These are phyloP conservation scores for Colletotrichum caudatum DNA, from an alignment of 2,329 filamentous ascomycete species.

Conservation along the genomic window DNA sequence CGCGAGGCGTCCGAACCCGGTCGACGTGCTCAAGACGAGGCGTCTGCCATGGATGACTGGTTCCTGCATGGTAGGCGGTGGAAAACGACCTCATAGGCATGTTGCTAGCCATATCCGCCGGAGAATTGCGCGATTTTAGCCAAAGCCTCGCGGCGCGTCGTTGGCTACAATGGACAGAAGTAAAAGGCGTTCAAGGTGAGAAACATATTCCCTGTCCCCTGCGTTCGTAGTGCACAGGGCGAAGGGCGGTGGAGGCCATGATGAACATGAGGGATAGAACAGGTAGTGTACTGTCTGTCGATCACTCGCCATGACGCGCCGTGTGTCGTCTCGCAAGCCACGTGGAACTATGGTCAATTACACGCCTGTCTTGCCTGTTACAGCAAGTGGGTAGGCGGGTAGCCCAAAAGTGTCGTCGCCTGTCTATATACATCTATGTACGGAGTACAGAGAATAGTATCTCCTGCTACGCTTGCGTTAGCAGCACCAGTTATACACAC, in stretches of 20 bases:
- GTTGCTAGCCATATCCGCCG: background rate
- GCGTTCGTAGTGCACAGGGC: background rate
- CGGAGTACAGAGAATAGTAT: too few species aligned
- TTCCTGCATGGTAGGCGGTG: too few species aligned
- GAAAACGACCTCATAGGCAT: background rate
- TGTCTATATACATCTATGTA: slow-evolving; percentile 18
- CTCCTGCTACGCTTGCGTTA: background rate
- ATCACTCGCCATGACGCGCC: background rate
- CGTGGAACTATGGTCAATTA: background rate
- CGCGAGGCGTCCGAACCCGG: slow-evolving; percentile 28
- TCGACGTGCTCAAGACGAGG: slow-evolving; percentile 18
- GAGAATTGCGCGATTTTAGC: background rate
- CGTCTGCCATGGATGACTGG: slow-evolving; percentile 22
- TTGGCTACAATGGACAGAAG: background rate
- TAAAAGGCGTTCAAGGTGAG: background rate
- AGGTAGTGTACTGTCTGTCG: background rate
- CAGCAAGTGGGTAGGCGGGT: background rate
- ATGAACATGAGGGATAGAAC: background rate
- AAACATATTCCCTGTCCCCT: background rate
- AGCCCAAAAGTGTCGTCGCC: too few species aligned
- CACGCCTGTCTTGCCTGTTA: slow-evolving; percentile 8
- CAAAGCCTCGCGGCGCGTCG: slow-evolving; percentile 3
- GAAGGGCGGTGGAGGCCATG: background rate
- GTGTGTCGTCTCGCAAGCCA: slow-evolving; percentile 2
- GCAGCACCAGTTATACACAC: background rate